phyloP scores from a whole-genome alignment of 306 rosid species.

The Lotus japonicus region DNA sequence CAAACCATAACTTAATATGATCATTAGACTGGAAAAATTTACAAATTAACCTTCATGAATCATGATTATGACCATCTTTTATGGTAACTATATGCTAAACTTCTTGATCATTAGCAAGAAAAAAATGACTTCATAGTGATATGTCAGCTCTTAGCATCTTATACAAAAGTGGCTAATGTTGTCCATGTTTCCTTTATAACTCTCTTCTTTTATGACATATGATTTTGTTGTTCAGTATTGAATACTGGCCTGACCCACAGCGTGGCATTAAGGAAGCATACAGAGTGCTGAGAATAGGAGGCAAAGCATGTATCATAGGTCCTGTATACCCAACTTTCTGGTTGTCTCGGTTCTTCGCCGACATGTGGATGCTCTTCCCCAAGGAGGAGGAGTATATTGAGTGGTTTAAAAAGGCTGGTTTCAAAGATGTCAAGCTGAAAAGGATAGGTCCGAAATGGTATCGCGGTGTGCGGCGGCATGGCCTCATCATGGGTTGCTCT shows the following conservation, averaged over 20 bases:
- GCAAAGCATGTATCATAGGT: conserved; percentile 80
- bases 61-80: background rate
- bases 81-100: background rate
- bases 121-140: background rate
- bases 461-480: conserved; percentile 78
- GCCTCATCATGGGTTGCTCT: conserved; percentile 88
- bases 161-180: background rate
- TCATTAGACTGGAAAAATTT: background rate
- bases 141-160: background rate
- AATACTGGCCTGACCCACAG: conserved; percentile 90
- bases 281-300: conserved; percentile 72
- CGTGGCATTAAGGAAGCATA: conserved; percentile 87
- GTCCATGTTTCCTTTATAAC: background rate
- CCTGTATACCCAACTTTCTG: conserved; percentile 85
- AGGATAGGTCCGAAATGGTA: conserved; percentile 95
- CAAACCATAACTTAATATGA: background rate
- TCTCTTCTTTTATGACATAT: background rate
- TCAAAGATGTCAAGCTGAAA: conserved; percentile 65
- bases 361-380: conserved; percentile 83
- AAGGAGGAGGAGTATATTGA: conserved; percentile 82
- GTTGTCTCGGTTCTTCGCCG: conserved; percentile 84
- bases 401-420: conserved; percentile 78
- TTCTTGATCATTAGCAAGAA: background rate
- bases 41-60: background rate
- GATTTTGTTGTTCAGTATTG: conserved; percentile 47